Base-by-base conservation (phyloP, 2,329 filamentous ascomycete genomes). In the Achaetomium macrosporum region DNA sequence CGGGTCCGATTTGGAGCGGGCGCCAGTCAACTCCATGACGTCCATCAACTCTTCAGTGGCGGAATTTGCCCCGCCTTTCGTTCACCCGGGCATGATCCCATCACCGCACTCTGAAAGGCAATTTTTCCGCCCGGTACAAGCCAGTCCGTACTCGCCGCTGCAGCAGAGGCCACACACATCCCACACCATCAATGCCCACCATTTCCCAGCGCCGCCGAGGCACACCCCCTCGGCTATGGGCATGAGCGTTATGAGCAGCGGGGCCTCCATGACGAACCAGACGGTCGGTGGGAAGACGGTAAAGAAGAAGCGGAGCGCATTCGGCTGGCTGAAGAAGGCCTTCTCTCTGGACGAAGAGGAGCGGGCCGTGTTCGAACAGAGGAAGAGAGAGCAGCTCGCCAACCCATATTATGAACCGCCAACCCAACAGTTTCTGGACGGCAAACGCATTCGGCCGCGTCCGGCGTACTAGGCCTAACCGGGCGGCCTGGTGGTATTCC, bases 321-420 rank as follows among this genome's bases (percentile, higher is more conserved):
- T 85, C 62, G 82, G 82, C 2, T 85, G 82, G 82, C 66, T 85
- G 51, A 85, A 84, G 67, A 85, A 85, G 69, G 82, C 82, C 1
- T 85, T 85, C 48, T 79, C 77, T 33, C 68, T 85, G 25, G 81
- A 83, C 55, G 82, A 85, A 19, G 80, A 84, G 44, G 82, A 85
- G 65, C 76, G 75, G 48, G 73, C 75, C 9, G 75, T 76, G 10
- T 85, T 82, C 57, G 81, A 84, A 63, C 75, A 76, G 42, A 75
- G 76, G 53, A 77, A 72, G 62, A 70, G 72, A 8, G 72, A 73
- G 60, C 69, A 75, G 53, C 53, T 63, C 12, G 67, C 65, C 0
- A 75, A 76, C 52, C 68, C 68, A 2, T 82, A 82, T 56, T 77
- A 78, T 51, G 73, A 80, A 17, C 64, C 64, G 5, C 70, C 71